A percentile compares a stretch with the other conserved stretches of the same genome.
Conservation (phyloP, 352 stramenopile genomes). For the Thalassiosira mediterranea region DNA sequence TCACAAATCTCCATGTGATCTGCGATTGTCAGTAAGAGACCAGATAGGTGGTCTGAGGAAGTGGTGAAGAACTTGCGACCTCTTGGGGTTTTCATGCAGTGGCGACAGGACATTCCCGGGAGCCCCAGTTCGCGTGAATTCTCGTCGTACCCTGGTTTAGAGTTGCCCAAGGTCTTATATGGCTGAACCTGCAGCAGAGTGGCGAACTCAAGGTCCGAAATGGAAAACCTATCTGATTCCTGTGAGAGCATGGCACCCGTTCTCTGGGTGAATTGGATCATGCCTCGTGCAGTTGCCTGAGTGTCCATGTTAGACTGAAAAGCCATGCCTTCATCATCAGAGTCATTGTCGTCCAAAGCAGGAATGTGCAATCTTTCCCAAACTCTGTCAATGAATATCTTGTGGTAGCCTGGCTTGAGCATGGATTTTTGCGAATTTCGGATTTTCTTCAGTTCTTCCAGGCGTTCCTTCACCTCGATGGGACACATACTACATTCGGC, state of each 20-base stretch:
- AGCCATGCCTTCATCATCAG: no score
- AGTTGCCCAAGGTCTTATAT: slow-evolving; percentile 23
- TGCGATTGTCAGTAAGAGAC: slow-evolving; percentile 43
- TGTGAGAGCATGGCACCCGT: no score
- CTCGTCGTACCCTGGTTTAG: slow-evolving; percentile 5
- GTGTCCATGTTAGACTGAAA: no score
- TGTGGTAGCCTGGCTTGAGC: slow-evolving; percentile 55
- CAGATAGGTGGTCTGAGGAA: slow-evolving; percentile 40
- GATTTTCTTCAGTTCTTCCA: slow-evolving; percentile 45
- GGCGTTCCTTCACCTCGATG: slow-evolving; percentile 36
- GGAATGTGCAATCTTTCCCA: slow-evolving; percentile 49
- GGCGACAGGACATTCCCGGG: slow-evolving; percentile 38
- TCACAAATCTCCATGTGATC: slow-evolving; percentile 43
- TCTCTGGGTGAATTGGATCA: no score
- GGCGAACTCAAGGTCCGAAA: neutral
- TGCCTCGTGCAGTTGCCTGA: no score
- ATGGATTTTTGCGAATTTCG: slow-evolving; percentile 56
- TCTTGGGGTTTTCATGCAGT: slow-evolving; percentile 38
- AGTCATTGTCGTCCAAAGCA: no score
- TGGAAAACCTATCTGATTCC: no score
- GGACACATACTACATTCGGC: slow-evolving; percentile 37
- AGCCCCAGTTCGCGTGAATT: slow-evolving; percentile 43
- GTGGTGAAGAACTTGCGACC: slow-evolving; percentile 57
- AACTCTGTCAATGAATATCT: slow-evolving; percentile 59
- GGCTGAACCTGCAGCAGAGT: slow-evolving; percentile 30